phyloP scores from a whole-genome alignment of 176 grass and related monocot genomes.

The Lolium multiflorum region DNA sequence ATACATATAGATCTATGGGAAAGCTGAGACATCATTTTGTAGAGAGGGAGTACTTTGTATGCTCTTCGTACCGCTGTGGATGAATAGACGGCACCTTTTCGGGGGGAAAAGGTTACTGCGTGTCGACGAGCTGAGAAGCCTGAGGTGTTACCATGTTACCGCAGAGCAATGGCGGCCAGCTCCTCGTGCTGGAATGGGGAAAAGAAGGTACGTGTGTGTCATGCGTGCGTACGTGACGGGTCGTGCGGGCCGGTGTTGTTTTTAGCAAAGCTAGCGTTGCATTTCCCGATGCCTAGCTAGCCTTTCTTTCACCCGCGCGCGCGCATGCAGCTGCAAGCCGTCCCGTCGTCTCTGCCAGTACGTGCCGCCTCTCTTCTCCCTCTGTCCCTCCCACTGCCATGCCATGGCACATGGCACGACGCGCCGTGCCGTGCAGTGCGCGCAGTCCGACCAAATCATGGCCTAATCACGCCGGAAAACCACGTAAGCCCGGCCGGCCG shows the following conservation, averaged over 20 bases:
- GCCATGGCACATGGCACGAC: constrained; percentile 2
- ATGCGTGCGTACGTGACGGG: background rate
- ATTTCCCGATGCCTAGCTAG: constrained; percentile 42
- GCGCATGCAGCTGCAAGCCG: background rate
- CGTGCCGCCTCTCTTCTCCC: too few species aligned
- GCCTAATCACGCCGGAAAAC: constrained; percentile 53
- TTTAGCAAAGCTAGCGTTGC: constrained; percentile 32
- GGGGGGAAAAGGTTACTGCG: too few species aligned
- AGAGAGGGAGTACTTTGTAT: too few species aligned
- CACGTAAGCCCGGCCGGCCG: background rate
- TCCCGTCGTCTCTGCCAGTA: background rate
- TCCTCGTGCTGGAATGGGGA: background rate
- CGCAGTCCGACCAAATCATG: constrained; percentile 58
- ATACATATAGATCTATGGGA: too few species aligned
- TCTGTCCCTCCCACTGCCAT: too few species aligned
- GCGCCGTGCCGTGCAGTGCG: constrained; percentile 10
- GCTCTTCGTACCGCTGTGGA: too few species aligned
- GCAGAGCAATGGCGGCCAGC: background rate
- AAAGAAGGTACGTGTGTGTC: background rate
- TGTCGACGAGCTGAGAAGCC: too few species aligned
- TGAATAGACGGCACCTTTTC: too few species aligned
- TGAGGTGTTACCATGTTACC: constrained; percentile 30
- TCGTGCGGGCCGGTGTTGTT: constrained; percentile 23
- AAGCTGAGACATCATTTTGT: too few species aligned
- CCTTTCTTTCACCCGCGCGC: too few species aligned